Evolutionary conservation across 1,139 yeast species (phyloP).

Genomic region (Torulaspora globosa): DNA sequence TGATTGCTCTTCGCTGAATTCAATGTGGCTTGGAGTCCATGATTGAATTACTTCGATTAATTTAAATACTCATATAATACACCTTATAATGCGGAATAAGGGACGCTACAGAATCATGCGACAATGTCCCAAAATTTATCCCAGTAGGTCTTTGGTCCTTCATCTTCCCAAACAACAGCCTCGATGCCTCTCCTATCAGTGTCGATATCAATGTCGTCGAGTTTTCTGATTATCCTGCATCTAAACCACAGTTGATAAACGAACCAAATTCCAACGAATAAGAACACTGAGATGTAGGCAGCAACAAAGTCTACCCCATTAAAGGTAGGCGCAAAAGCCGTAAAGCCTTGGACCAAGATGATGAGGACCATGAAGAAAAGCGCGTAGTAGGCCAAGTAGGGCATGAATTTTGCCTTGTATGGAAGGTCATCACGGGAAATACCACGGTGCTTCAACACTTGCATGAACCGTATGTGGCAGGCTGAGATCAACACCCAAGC

Average conservation of each 20-base stretch:
- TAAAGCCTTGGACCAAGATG: constrained; percentile 66
- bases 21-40: background rate
- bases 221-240: constrained; percentile 41
- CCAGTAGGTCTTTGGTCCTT: constrained; percentile 48
- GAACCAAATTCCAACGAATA: constrained; percentile 51
- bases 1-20: no score
- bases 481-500: constrained; percentile 68
- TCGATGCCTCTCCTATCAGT: constrained; percentile 58
- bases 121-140: constrained; percentile 40
- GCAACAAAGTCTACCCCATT: constrained; percentile 56
- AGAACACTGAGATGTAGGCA: constrained; percentile 59
- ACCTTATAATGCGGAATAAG: background rate
- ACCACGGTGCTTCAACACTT: constrained; percentile 53
- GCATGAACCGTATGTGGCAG: constrained; percentile 66
- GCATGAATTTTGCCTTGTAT: constrained; percentile 62
- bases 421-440: constrained; percentile 64
- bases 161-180: constrained; percentile 50
- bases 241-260: constrained; percentile 48
- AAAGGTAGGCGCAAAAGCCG: constrained; percentile 40
- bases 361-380: constrained; percentile 47
- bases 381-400: constrained; percentile 57
- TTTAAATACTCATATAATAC: background rate
- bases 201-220: constrained; percentile 59
- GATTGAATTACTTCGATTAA: background rate
- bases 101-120: constrained; percentile 16